These are phyloP conservation scores for Brassica incana DNA, from an alignment of 345 rosid species.

Conservation along the genomic window DNA sequence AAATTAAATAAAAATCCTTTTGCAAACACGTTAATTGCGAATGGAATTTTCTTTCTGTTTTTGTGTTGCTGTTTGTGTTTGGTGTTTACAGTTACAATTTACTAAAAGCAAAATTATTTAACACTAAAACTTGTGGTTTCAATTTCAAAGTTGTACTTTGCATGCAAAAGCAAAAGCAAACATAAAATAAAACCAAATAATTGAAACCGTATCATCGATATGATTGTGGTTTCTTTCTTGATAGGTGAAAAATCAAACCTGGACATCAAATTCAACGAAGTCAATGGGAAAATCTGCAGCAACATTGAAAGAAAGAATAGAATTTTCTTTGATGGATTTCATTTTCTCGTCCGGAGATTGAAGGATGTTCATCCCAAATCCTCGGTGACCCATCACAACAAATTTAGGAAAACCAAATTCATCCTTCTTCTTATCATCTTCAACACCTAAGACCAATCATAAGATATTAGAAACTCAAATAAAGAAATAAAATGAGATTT, in stretches of 20 bases:
- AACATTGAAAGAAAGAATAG: conserved; percentile 54
- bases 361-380: conserved; percentile 66
- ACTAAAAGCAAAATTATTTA: background rate
- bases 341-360: conserved; percentile 50
- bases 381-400: conserved; percentile 67
- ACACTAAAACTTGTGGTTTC: background rate
- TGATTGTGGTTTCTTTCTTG: background rate
- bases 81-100: background rate
- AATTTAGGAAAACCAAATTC: conserved; percentile 47
- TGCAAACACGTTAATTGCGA: background rate
- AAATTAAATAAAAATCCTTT: background rate
- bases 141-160: background rate
- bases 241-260: conserved; percentile 41
- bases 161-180: background rate
- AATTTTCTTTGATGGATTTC: conserved; percentile 64
- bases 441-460: conserved; percentile 30
- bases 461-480: background rate
- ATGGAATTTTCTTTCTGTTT: background rate
- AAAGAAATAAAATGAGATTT: background rate
- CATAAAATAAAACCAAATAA: background rate
- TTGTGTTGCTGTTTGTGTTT: background rate
- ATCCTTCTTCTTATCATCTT: conserved; percentile 22
- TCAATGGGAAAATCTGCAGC: conserved; percentile 57
- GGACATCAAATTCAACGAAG: conserved; percentile 78
- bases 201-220: background rate